phyloP scores from a whole-genome alignment of 2,329 filamentous ascomycete species.

The Graphilbum ipis-grandicollis region DNA sequence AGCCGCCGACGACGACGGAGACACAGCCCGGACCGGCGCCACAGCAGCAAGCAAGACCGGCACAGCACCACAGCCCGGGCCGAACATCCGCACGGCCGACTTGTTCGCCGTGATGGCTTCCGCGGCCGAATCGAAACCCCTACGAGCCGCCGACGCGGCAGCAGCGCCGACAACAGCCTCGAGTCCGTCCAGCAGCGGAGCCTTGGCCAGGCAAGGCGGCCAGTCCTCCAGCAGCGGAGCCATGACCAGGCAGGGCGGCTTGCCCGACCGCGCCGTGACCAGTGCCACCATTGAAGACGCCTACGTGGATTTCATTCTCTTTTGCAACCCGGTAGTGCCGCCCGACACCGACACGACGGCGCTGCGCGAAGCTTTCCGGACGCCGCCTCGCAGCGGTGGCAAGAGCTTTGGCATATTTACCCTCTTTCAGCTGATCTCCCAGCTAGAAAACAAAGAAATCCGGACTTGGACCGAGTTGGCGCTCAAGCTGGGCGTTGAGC shows the following conservation, averaged over 20 bases:
- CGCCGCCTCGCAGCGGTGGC: conserved; percentile 70
- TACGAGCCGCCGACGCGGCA: no score
- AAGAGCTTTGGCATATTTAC: conserved; percentile 68
- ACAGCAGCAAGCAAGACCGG: no score
- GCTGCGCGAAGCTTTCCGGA: conserved; percentile 59
- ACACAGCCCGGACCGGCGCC: no score
- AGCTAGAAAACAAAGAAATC: conserved; percentile 66
- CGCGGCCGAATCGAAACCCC: no score
- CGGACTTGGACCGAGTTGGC: conserved; percentile 88
- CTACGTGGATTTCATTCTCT: conserved; percentile 71
- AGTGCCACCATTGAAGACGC: conserved; percentile 61
- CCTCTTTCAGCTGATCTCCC: conserved; percentile 62
- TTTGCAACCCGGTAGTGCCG: conserved; percentile 73
- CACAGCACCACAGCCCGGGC: no score
- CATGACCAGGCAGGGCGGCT: conserved; percentile 8
- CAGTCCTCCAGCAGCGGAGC: background rate
- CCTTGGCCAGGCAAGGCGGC: background rate
- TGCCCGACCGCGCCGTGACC: conserved; percentile 53
- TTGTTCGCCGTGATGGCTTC: no score
- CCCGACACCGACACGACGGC: conserved; percentile 50
- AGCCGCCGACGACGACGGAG: no score
- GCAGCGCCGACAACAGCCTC: background rate
- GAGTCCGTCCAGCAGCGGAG: background rate
- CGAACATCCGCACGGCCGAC: no score
- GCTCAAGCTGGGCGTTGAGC: conserved; percentile 73